Evolutionary conservation across 1,139 yeast genomes (phyloP).

Genomic region (Eremothecium coryli): DNA sequence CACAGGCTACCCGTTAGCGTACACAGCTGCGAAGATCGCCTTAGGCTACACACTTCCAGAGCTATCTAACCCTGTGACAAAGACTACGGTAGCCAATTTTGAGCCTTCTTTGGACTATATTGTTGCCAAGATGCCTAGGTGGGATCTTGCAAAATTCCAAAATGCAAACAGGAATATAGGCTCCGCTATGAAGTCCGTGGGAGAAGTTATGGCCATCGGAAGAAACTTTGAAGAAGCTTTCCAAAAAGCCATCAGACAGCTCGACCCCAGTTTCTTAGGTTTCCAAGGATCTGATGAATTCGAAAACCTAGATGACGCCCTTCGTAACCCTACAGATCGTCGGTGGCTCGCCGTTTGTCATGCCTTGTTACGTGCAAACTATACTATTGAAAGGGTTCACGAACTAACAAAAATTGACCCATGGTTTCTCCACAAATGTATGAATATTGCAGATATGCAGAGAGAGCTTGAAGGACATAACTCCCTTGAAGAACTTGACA

Average conservation of each 20-base stretch:
- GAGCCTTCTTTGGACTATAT: constrained; percentile 95
- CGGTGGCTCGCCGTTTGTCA: constrained; percentile 98
- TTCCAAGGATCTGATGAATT: constrained; percentile 72
- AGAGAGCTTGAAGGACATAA: constrained; percentile 61
- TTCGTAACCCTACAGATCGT: constrained; percentile 90
- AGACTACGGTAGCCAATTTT: constrained; percentile 90
- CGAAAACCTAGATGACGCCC: constrained; percentile 68
- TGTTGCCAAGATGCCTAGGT: constrained; percentile 95
- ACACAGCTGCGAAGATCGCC: constrained; percentile 96
- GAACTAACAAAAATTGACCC: constrained; percentile 86
- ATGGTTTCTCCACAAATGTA: constrained; percentile 90
- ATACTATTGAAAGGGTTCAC: constrained; percentile 85
- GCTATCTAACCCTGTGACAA: constrained; percentile 91
- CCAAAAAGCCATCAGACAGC: constrained; percentile 96
- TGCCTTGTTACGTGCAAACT: constrained; percentile 82
- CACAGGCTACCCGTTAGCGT: constrained; percentile 96
- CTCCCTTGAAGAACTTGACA: constrained; percentile 47
- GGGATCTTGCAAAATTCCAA: constrained; percentile 95
- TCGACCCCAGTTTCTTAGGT: constrained; percentile 84
- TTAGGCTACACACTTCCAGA: constrained; percentile 92
- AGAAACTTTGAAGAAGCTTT: constrained; percentile 95
- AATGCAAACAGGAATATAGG: constrained; percentile 90
- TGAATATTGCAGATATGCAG: constrained; percentile 85
- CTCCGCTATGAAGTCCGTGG: constrained; percentile 96
- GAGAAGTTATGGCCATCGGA: constrained; percentile 99